A percentile compares a stretch with the other conserved stretches of the same genome.
Conservation (phyloP, 148 eudicot genomes). For the Dysphania ambrosioides region DNA sequence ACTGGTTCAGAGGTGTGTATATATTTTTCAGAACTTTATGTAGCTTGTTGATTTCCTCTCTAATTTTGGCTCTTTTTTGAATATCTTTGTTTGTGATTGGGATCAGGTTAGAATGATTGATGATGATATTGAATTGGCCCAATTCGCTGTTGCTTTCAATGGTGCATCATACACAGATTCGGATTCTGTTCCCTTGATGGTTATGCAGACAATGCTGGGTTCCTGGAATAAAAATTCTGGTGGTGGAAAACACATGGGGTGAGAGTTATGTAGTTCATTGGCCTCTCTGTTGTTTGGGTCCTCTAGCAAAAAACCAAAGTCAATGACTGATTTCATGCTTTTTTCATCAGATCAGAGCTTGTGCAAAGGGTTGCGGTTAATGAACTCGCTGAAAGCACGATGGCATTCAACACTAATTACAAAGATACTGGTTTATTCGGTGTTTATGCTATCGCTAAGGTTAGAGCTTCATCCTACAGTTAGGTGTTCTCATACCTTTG, state of each 20-base stretch:
- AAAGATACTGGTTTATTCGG: slow-evolving; percentile 93
- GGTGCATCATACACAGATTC: slow-evolving; percentile 98
- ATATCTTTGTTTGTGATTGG: neutral
- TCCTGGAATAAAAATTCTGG: slow-evolving; percentile 73
- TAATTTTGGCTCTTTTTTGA: neutral
- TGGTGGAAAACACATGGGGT: slow-evolving; percentile 96
- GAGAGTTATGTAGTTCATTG: slow-evolving; percentile 19
- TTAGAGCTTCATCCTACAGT: slow-evolving; percentile 21
- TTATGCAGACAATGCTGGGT: slow-evolving; percentile 85
- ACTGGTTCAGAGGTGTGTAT: slow-evolving; percentile 90
- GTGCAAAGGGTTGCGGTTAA: slow-evolving; percentile 70
- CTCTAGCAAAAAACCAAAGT: neutral
- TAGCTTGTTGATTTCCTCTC: neutral
- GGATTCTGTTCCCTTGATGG: slow-evolving; percentile 93
- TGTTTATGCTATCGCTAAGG: slow-evolving; percentile 92
- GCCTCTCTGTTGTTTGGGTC: neutral
- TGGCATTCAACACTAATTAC: slow-evolving; percentile 91
- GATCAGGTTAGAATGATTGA: slow-evolving; percentile 76
- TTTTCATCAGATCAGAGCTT: slow-evolving; percentile 65
- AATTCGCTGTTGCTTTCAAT: slow-evolving; percentile 85
- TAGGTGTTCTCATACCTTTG: neutral
- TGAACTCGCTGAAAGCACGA: slow-evolving; percentile 90
- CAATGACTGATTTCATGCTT: neutral
- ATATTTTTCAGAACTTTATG: neutral
- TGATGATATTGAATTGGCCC: slow-evolving; percentile 81